Conservation (phyloP, 371 early-diverging fungal species). For the Mortierella sp. region DNA sequence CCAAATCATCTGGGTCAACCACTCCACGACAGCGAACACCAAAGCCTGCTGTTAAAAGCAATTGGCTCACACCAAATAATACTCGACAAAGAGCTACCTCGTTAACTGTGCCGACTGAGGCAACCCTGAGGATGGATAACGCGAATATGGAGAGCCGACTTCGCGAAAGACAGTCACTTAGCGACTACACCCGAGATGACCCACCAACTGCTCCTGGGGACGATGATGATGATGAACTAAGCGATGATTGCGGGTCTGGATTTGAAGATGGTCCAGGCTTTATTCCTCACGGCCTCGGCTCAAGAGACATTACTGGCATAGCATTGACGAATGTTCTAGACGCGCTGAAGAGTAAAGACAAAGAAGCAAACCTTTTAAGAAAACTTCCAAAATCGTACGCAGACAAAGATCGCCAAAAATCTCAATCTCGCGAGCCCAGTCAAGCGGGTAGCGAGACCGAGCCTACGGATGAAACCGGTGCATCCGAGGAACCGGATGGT, state of each 20-base stretch:
- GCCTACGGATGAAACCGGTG: conserved; percentile 19
- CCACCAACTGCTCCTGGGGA: conserved; percentile 14
- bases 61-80: conserved; percentile 11
- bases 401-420: neutral
- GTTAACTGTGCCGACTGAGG: conserved; percentile 14
- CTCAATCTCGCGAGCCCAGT: neutral
- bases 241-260: conserved; percentile 29
- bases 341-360: neutral
- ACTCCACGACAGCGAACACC: conserved; percentile 14
- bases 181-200: conserved; percentile 12
- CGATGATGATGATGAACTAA: conserved; percentile 33
- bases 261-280: conserved; percentile 15
- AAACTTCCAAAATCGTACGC: neutral
- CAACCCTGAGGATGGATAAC: neutral
- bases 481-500: conserved; percentile 39
- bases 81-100: conserved; percentile 37
- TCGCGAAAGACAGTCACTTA: conserved; percentile 8
- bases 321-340: neutral
- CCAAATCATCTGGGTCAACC: neutral
- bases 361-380: neutral
- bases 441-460: conserved; percentile 9
- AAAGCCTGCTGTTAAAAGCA: conserved; percentile 9
- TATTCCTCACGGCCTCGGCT: neutral
- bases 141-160: neutral
- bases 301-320: neutral